Base-by-base conservation (phyloP, 2,329 filamentous ascomycete genomes). In the Fusarium nematophilum region DNA sequence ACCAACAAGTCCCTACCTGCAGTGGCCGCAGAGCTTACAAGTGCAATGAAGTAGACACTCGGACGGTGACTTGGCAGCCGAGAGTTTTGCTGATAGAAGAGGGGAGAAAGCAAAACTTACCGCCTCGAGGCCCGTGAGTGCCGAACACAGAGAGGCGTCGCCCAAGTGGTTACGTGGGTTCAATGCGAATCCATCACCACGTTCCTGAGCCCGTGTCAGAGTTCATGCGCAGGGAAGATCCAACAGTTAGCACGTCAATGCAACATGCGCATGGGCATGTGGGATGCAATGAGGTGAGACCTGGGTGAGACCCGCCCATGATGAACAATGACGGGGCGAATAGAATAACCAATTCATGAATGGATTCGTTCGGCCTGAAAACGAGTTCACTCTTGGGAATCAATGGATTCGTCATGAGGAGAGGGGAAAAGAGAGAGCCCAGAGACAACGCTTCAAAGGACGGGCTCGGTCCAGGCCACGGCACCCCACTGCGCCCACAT, bases 381-480 rank as follows among this genome's bases (percentile, higher is more conserved):
- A 29, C 8, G 15, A 39, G 17, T 27, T 17, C 13, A 13, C 14
- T 50, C 14, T 34, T 17, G 10, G 27, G 8, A 15, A 9, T 36
- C 14, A 6, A 14, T 23, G 29, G 36, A 48, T 45, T 63, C 26
- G 49, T 3, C n/a, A 9, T 36, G 15, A 33, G 30, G 15, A 33
- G 11, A 33, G 30, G 15, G 11, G 30, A 33, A n/a, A 7, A 33
- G 7, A 33, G 30, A 33, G 23, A 9, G 9, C 13, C 23, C 15
- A 8, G 8, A 33, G 21, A 21, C 4, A 4, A 21, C 21, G 21
- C 21, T n/a, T n/a, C 21, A 4, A 21, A 21, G 21, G 6, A 21
- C 21, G n/a, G n/a, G n/a, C n/a, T n/a, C n/a, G 59, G 59, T 49
- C 64, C 48, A 29, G 64, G 58, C 57, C 57, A 18, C 53, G 47